A percentile compares a stretch with the other conserved stretches of the same genome.
Conservation (phyloP, 371 early-diverging fungal genomes). For the Caulochytrium protostelioides region DNA sequence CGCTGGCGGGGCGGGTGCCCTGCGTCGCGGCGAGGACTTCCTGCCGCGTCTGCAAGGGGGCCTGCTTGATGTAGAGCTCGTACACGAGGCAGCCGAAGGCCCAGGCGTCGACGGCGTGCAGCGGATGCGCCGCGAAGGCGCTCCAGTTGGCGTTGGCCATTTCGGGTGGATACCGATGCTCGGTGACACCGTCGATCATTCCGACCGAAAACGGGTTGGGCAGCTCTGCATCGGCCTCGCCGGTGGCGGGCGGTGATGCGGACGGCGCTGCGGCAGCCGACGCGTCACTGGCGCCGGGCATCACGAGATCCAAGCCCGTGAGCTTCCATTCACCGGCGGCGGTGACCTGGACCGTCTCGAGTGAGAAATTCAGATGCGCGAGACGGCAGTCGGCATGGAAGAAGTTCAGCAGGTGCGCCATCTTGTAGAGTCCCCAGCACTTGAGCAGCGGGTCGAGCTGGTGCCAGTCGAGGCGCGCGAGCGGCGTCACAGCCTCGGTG, state of each 20-base stretch:
- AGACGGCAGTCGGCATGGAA: conserved; percentile 60
- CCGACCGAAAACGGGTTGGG: no score
- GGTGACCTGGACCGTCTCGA: conserved; percentile 58
- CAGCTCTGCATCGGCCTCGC: no score
- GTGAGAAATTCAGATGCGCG: conserved; percentile 65
- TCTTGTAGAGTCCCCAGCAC: conserved; percentile 70
- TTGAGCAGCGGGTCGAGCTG: conserved; percentile 36
- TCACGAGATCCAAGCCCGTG: background rate
- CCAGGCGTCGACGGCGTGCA: conserved; percentile 46
- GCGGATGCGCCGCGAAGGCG: conserved; percentile 7
- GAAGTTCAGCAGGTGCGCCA: conserved; percentile 69
- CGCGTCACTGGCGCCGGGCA: no score
- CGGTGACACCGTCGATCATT: no score
- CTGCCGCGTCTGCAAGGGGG: no score
- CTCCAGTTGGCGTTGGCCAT: conserved; percentile 5
- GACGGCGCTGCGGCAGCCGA: background rate
- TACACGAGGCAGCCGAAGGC: conserved; percentile 52
- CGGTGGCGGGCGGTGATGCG: conserved; percentile 1
- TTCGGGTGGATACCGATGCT: conserved; percentile 8
- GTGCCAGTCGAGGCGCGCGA: conserved; percentile 30
- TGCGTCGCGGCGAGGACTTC: no score
- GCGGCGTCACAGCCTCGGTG: conserved; percentile 63
- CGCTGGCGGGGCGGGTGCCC: no score
- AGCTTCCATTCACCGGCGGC: conserved; percentile 78
- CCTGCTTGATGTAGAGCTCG: conserved; percentile 45